Evolutionary conservation across 2,329 filamentous ascomycete species (phyloP).

Genomic region (Exutisphaerella laricina): DNA sequence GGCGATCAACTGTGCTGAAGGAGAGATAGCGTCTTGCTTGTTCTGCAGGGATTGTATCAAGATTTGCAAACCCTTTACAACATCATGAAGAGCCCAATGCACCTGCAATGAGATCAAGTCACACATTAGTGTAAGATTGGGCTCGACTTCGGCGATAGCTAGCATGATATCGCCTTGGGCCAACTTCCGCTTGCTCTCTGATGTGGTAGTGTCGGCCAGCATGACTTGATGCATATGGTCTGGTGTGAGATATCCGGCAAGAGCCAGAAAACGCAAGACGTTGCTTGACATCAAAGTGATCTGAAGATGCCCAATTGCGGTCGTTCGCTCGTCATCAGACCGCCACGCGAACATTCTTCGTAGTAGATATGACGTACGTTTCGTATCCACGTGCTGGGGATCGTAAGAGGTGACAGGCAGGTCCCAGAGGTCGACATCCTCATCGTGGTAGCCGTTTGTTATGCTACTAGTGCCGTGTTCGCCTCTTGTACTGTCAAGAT

Average conservation of each 20-base stretch:
- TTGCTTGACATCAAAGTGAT: constrained; percentile 37
- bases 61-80: constrained; percentile 59
- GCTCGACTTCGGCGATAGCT: constrained; percentile 60
- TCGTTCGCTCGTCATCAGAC: constrained; percentile 1
- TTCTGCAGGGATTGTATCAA: constrained; percentile 64
- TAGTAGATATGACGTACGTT: constrained; percentile 56
- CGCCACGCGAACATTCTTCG: constrained; percentile 43
- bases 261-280: constrained; percentile 55
- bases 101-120: constrained; percentile 59
- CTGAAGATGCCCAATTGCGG: constrained; percentile 7
- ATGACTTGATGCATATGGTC: constrained; percentile 42
- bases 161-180: constrained; percentile 55
- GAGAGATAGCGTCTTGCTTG: constrained; percentile 16
- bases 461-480: neutral
- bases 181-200: constrained; percentile 37
- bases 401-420: constrained; percentile 28
- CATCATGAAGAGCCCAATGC: constrained; percentile 59
- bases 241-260: constrained; percentile 47
- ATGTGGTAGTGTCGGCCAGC: constrained; percentile 7
- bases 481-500: neutral
- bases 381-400: constrained; percentile 53
- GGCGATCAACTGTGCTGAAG: constrained; percentile 24
- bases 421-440: constrained; percentile 39
- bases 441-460: constrained; percentile 1
- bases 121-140: constrained; percentile 61